Evolutionary conservation across 2,329 filamentous ascomycete genomes (phyloP), one percentile per base, ranked within the genome.

Genomic region (Cladorrhinum sp.): DNA sequence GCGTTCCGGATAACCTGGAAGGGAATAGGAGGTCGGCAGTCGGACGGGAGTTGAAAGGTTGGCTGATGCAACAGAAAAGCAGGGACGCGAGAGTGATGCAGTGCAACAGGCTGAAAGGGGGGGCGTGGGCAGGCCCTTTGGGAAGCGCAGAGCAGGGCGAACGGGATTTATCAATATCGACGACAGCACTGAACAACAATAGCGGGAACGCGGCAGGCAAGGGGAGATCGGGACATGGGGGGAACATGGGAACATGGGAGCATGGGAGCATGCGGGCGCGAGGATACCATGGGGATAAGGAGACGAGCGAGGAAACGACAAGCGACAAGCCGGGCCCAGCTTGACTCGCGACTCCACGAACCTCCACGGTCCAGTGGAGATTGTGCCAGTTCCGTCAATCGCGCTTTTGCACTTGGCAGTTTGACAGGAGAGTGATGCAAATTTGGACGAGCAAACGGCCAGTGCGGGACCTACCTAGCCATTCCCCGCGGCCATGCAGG

Each of bases 361-460:
- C 53, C 39, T 57, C 54, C 54, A 56, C 54, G 36, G 54, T 20
- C 54, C 54, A 56, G 54, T 57, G 54, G 54, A 57, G 54, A 57
- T 57, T 57, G 54, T 18, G 42, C 33, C 18, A 21, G 42, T 46
- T 12, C 42, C 42, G 42, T 57, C 54, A 57, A 26, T 57, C 54
- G 54, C 54, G 54, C 54, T 57, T 46, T 18, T 14, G 33, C 50
- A 46, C 57, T 52, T 52, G 48, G 56, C 57, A 54, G 33, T 46
- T 57, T 57, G 39, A 57, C 54, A 48, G 39, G 54, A 53, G 50
- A 59, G 33, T 46, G 42, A 59, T 53, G 57, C 36, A 53, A 59
- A 59, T 54, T 59, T 52, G 57, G 36, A 59, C 57, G 50, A 59
- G 36, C 57, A 59, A 59, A 20, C 49, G 50, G 54, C 54, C 54